These are phyloP conservation scores for Globisporangium abappressorium DNA, from an alignment of 352 stramenopile species.

Conservation along the genomic window DNA sequence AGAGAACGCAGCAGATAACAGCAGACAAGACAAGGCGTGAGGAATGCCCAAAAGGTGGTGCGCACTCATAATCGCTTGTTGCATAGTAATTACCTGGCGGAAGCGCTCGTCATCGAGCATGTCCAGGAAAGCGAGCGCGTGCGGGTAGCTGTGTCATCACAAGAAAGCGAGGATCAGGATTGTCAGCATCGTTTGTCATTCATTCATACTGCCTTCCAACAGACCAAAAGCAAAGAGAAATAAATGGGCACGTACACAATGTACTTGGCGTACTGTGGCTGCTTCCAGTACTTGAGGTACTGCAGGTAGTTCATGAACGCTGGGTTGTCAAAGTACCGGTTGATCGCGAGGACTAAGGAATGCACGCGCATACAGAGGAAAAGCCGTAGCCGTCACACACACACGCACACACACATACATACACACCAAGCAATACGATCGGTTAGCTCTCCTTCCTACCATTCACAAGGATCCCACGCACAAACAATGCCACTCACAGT, in stretches of 20 bases:
- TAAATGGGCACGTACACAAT: slow-evolving; percentile 38
- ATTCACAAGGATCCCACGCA: background rate
- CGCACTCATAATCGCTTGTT: background rate
- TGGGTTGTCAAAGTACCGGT: slow-evolving; percentile 89
- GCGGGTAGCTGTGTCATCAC: slow-evolving; percentile 51
- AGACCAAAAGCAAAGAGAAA: background rate
- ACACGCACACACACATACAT: background rate
- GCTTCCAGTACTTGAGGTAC: slow-evolving; percentile 93
- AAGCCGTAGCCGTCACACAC: background rate
- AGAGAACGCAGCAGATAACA: background rate
- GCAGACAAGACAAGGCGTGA: background rate
- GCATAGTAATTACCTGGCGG: slow-evolving; percentile 39
- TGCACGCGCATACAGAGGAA: background rate
- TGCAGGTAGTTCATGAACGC: slow-evolving; percentile 89
- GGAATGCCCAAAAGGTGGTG: no score
- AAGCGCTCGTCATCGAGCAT: slow-evolving; percentile 87
- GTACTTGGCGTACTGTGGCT: slow-evolving; percentile 90
- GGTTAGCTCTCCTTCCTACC: background rate
- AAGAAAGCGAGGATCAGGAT: background rate
- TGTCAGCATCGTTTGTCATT: background rate
- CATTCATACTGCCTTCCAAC: background rate
- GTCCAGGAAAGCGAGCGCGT: slow-evolving; percentile 86
- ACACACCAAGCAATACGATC: background rate
- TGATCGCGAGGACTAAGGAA: slow-evolving; percentile 79
- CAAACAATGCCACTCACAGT: slow-evolving; percentile 47